A percentile compares a stretch with the other conserved stretches of the same genome.
These are phyloP conservation scores for Chaetoceros muelleri DNA, from an alignment of 108 stramenopile species.

Conservation along the genomic window DNA sequence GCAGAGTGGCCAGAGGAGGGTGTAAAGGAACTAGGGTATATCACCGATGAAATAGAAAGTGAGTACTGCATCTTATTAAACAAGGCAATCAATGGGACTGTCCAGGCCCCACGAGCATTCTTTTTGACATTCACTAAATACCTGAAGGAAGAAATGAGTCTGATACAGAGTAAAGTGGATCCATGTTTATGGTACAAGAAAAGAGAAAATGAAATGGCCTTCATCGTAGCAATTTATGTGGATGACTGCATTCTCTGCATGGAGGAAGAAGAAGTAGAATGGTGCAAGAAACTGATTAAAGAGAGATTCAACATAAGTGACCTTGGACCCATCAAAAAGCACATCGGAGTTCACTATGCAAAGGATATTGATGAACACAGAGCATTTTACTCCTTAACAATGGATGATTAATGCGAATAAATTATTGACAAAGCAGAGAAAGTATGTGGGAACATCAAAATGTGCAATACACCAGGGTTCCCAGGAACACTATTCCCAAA, in stretches of 20 bases:
- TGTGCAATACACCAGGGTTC: constrained; percentile 2
- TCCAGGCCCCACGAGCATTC: no score
- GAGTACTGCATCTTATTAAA: constrained; percentile 1
- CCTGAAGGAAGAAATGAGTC: constrained; percentile 3
- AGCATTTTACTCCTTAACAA: not conserved
- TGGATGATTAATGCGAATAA: not conserved
- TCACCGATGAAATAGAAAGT: constrained; percentile 3
- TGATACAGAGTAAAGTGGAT: not conserved
- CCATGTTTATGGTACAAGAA: no score
- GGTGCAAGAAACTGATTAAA: constrained; percentile 9
- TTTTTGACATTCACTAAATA: no score
- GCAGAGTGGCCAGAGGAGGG: constrained; percentile 7
- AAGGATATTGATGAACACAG: not conserved
- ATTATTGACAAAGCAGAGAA: not conserved
- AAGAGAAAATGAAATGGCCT: not conserved
- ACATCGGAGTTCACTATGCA: constrained; percentile 15
- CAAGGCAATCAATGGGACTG: constrained; percentile 11
- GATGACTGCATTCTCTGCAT: constrained; percentile 13
- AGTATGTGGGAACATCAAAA: not conserved
- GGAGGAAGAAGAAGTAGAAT: not conserved
- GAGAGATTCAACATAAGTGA: constrained; percentile 9
- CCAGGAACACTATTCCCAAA: constrained; percentile 1
- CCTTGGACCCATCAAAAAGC: constrained; percentile 9
- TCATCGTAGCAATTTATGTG: constrained; percentile 8
- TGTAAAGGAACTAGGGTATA: constrained; percentile 3